A percentile compares a stretch with the other conserved stretches of the same genome.
Conservation (phyloP, 176 grass and related monocot genomes). For the Triticum dicoccoides region DNA sequence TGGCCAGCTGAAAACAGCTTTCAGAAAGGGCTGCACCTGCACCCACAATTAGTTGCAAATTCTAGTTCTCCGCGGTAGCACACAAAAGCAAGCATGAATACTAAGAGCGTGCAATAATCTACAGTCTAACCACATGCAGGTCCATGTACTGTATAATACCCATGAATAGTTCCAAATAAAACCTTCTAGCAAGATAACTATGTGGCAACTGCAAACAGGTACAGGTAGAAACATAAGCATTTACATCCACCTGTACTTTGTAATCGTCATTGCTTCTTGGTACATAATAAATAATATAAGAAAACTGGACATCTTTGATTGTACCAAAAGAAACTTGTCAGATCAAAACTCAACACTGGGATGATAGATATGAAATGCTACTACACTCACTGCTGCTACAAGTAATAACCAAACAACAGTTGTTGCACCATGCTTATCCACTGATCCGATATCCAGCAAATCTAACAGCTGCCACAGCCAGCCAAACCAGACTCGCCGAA, state of each 20-base stretch:
- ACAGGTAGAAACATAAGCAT: background rate
- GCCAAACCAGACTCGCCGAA: background rate
- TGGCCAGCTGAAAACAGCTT: background rate
- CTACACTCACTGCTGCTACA: background rate
- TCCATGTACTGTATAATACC: background rate
- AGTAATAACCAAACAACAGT: background rate
- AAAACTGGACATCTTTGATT: background rate
- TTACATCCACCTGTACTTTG: background rate
- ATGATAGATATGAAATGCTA: background rate
- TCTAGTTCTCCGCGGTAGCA: background rate
- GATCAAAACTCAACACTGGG: background rate
- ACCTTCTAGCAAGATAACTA: background rate
- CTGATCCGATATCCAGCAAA: background rate
- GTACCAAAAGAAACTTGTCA: background rate
- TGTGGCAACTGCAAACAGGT: background rate
- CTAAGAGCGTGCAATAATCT: background rate
- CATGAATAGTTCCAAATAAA: background rate
- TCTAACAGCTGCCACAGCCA: background rate
- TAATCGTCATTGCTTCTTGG: background rate
- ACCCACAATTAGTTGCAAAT: conserved; percentile 8
- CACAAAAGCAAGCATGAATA: conserved; percentile 3
- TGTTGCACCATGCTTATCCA: background rate
- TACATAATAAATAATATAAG: background rate
- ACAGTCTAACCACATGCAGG: background rate
- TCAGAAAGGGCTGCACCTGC: background rate